These are phyloP conservation scores for Eucommia ulmoides DNA, from an alignment of 257 asterid genomes.

Conservation along the genomic window DNA sequence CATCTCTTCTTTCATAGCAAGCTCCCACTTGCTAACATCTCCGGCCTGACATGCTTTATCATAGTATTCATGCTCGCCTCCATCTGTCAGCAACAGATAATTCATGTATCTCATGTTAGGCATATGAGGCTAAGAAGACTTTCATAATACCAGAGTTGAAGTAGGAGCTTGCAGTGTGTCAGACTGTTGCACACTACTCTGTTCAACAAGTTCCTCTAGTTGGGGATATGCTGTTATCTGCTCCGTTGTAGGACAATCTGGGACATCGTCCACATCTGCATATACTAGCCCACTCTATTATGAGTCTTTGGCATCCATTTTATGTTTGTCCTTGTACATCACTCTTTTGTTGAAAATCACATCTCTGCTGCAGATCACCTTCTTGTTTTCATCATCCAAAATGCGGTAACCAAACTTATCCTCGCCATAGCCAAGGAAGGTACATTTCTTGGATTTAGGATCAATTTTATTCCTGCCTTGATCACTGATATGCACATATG, in stretches of 20 bases:
- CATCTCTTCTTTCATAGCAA: neutral
- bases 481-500: conserved; percentile 2
- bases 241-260: neutral
- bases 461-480: conserved; percentile 1
- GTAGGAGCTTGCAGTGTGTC: conserved; percentile 1
- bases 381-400: neutral
- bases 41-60: neutral
- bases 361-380: conserved; percentile 1
- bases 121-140: neutral
- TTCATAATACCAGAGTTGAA: neutral
- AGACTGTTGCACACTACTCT: neutral
- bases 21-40: neutral
- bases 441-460: neutral
- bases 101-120: conserved; percentile 1
- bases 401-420: conserved; percentile 1
- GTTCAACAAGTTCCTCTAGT: conserved; percentile 1
- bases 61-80: neutral
- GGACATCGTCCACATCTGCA: neutral
- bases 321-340: conserved; percentile 1
- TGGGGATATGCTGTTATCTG: neutral
- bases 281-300: neutral
- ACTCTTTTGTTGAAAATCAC: conserved; percentile 1
- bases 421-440: conserved; percentile 2
- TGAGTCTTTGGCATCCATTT: neutral
- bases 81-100: neutral